A percentile compares a stretch with the other conserved stretches of the same genome.
phyloP scores from a whole-genome alignment of 441 rosid species.

The Brassica hybrid region DNA sequence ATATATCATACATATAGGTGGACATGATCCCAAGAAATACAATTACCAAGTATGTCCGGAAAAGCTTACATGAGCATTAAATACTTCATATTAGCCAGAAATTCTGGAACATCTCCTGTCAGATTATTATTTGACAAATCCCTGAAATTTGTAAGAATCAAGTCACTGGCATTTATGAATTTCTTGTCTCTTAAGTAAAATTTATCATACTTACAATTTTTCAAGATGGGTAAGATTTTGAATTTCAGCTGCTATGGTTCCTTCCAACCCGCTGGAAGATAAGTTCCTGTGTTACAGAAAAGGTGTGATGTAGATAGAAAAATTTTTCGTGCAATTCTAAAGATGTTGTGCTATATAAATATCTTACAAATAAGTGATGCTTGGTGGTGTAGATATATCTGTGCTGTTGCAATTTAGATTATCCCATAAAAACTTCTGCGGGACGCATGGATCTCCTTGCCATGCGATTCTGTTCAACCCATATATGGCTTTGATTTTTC shows the following conservation, averaged over 20 bases:
- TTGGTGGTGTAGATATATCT: slow-evolving; percentile 15
- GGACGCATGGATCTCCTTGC: slow-evolving; percentile 39
- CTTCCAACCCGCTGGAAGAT: slow-evolving; percentile 27
- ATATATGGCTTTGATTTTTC: slow-evolving; percentile 11
- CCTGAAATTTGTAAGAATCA: slow-evolving; percentile 23
- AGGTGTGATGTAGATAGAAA: not conserved
- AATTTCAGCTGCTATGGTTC: slow-evolving; percentile 18
- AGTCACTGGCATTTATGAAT: not conserved
- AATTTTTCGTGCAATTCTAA: not conserved
- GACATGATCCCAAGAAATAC: not conserved
- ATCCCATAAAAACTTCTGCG: slow-evolving; percentile 9
- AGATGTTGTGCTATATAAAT: not conserved
- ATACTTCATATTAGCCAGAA: slow-evolving; percentile 27
- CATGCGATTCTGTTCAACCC: slow-evolving; percentile 21
- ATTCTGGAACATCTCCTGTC: slow-evolving; percentile 16
- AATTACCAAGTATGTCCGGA: not conserved
- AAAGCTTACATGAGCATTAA: slow-evolving; percentile 24
- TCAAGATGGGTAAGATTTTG: slow-evolving; percentile 26
- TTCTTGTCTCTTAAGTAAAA: not conserved
- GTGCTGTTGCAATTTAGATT: slow-evolving; percentile 6
- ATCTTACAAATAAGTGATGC: slow-evolving; percentile 27
- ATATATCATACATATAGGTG: not conserved
- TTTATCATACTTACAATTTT: slow-evolving; percentile 27
- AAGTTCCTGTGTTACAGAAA: slow-evolving; percentile 23
- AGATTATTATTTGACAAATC: slow-evolving; percentile 34